Conservation (phyloP, 257 asterid species). For the Nicotiana obtusifolia region DNA sequence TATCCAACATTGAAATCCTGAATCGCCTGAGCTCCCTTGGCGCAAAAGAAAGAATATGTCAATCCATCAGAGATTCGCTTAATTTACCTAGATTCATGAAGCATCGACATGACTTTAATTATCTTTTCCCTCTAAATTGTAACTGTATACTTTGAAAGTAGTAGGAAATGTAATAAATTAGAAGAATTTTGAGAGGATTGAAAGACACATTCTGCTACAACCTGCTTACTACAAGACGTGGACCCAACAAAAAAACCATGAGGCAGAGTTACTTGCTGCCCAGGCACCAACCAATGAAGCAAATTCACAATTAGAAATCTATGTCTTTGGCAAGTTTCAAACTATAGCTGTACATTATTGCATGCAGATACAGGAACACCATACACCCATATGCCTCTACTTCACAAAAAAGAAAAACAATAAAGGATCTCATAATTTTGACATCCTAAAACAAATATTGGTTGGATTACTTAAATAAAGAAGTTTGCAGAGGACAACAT, state of each 20-base stretch:
- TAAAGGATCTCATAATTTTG: not conserved
- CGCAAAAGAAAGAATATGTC: not conserved
- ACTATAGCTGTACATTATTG: not conserved
- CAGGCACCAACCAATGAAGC: not conserved
- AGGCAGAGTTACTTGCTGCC: not conserved
- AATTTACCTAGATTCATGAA: not conserved
- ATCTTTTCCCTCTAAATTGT: not conserved
- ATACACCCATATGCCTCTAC: not conserved
- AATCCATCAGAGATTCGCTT: not conserved
- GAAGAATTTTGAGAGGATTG: not conserved
- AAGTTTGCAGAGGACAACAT: not conserved
- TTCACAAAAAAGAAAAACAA: not conserved
- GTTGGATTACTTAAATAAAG: not conserved
- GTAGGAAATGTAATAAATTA: not conserved
- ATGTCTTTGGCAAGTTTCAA: not conserved
- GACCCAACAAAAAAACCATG: not conserved
- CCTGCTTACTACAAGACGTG: not conserved
- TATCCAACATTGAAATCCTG: not conserved
- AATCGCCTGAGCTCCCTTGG: not conserved
- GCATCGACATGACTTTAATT: not conserved
- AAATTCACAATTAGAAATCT: not conserved
- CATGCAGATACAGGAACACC: not conserved
- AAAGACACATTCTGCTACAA: not conserved
- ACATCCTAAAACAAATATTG: not conserved
- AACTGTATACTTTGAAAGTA: not conserved